phyloP scores from a whole-genome alignment of 805 yeast genomes.

The Ogataea minuta region DNA sequence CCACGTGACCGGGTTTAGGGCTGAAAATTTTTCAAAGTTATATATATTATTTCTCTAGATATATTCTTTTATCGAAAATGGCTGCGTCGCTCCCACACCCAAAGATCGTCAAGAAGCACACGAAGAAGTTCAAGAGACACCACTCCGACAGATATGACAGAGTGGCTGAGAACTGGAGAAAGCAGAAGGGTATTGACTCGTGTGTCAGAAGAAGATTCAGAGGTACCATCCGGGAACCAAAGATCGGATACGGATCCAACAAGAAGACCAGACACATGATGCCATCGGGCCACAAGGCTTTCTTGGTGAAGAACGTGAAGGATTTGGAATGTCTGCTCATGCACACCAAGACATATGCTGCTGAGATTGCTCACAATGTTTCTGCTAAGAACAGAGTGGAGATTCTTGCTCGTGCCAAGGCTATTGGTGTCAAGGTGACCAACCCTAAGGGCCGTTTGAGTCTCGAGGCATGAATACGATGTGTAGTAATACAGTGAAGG shows the following conservation, averaged over 20 bases:
- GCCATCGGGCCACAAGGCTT: conserved; percentile 98
- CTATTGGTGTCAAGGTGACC: conserved; percentile 98
- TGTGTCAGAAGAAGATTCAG: conserved; percentile 99
- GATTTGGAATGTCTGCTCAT: conserved; percentile 93
- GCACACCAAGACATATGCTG: conserved; percentile 99
- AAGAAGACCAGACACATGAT: conserved; percentile 93
- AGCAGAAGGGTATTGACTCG: conserved; percentile 99
- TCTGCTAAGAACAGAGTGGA: conserved; percentile 98
- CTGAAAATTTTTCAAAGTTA: conserved; percentile 10
- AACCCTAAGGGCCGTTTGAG: conserved; percentile 98
- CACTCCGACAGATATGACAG: conserved; percentile 99
- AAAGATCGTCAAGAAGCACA: conserved; percentile 99
- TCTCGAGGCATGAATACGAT: conserved; percentile 78
- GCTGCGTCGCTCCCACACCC: conserved; percentile 98
- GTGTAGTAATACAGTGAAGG: conserved; percentile 9
- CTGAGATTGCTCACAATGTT: conserved; percentile 99
- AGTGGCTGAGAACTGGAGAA: conserved; percentile 99
- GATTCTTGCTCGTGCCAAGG: conserved; percentile 95
- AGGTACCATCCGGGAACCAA: conserved; percentile 98
- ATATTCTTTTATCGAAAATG: conserved; percentile 48
- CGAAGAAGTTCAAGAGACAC: conserved; percentile 99
- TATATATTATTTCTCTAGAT: conserved; percentile 10
- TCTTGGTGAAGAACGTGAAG: conserved; percentile 86
- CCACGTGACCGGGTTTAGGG: conserved; percentile 13
- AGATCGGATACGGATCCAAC: conserved; percentile 99